phyloP scores from a whole-genome alignment of 2,329 filamentous ascomycete genomes.

The Beauveria pseudobassiana region DNA sequence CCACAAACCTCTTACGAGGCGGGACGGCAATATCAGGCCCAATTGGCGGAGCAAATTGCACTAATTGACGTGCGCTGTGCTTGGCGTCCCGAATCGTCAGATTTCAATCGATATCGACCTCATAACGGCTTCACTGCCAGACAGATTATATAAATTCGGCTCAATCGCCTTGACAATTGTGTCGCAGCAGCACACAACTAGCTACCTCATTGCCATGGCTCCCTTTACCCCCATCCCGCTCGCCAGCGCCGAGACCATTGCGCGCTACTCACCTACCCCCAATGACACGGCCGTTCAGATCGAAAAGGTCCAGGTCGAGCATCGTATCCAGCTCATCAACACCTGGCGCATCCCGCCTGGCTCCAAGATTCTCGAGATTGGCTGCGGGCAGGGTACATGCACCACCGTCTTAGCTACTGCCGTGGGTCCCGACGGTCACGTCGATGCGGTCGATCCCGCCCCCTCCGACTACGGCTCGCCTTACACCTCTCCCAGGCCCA shows the following conservation, averaged over 20 bases:
- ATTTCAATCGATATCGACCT: neutral
- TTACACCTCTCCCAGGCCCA: constrained; percentile 44
- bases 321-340: constrained; percentile 29
- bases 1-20: neutral
- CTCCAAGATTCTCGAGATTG: constrained; percentile 45
- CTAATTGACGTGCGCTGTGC: neutral
- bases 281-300: constrained; percentile 11
- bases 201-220: constrained; percentile 2
- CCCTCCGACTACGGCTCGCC: constrained; percentile 41
- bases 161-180: neutral
- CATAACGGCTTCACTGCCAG: neutral
- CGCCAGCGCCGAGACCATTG: constrained; percentile 4
- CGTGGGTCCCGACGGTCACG: constrained; percentile 34
- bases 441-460: constrained; percentile 47
- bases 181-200: neutral
- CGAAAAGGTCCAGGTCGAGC: constrained; percentile 22
- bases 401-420: constrained; percentile 44
- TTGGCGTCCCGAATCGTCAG: neutral
- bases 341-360: constrained; percentile 30
- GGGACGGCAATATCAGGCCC: neutral
- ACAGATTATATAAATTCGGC: neutral
- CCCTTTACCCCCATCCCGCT: constrained; percentile 7
- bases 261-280: constrained; percentile 8
- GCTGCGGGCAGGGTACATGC: constrained; percentile 52
- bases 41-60: neutral